Conservation (phyloP, 2,329 filamentous ascomycete species). For the Diaporthe destruens region DNA sequence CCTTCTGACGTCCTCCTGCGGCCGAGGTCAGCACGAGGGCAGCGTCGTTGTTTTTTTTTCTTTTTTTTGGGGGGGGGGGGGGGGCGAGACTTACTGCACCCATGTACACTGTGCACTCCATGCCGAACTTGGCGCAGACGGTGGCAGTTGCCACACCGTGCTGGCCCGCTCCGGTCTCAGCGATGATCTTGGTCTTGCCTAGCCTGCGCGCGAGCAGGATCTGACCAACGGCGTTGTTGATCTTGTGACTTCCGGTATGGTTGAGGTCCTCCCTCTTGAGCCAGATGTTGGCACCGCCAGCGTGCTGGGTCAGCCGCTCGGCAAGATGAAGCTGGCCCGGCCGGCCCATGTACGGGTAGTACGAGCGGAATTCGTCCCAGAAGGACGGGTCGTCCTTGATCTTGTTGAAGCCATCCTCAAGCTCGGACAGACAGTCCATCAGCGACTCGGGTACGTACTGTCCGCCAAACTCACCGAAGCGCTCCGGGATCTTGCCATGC, state of each 20-base stretch:
- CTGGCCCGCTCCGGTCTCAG: conserved; percentile 96
- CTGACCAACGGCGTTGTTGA: conserved; percentile 98
- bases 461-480: conserved; percentile 95
- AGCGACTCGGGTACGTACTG: conserved; percentile 98
- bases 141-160: conserved; percentile 98
- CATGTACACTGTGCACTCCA: conserved; percentile 99
- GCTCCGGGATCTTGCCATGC: conserved; percentile 83
- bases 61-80: not conserved
- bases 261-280: conserved; percentile 98
- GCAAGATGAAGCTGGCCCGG: conserved; percentile 93
- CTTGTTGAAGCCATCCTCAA: conserved; percentile 91
- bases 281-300: conserved; percentile 96
- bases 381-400: conserved; percentile 90
- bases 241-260: conserved; percentile 98
- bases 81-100: conserved; percentile 70
- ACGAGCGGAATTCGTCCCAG: conserved; percentile 96
- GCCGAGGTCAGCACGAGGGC: conserved; percentile 45
- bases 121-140: conserved; percentile 96
- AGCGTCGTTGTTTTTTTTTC: too few relatives aligned
- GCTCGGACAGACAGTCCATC: conserved; percentile 94
- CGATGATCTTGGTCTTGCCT: conserved; percentile 97
- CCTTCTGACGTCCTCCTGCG: conserved; percentile 87
- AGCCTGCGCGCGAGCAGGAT: conserved; percentile 86
- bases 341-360: conserved; percentile 97
- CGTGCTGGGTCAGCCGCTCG: conserved; percentile 87